These are phyloP conservation scores for Thalassiosira allenii DNA, from an alignment of 352 stramenopile genomes.

Conservation along the genomic window DNA sequence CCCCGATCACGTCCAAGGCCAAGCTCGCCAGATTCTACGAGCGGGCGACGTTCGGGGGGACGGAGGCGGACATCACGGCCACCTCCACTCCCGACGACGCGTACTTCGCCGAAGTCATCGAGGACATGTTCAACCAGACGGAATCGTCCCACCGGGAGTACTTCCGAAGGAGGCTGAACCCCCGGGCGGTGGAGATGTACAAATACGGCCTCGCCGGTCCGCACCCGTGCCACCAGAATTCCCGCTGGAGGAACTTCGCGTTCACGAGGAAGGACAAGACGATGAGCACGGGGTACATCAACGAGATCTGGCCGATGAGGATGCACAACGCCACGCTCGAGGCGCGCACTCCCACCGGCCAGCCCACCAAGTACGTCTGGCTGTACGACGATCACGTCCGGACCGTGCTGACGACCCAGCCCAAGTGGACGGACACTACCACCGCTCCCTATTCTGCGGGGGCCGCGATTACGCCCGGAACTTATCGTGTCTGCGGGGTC, in stretches of 20 bases:
- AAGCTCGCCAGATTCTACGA: constrained; percentile 53
- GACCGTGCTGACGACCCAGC: constrained; percentile 36
- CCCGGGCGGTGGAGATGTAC: constrained; percentile 31
- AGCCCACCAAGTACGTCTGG: constrained; percentile 38
- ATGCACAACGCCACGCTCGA: constrained; percentile 33
- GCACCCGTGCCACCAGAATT: constrained; percentile 32
- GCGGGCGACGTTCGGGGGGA: constrained; percentile 51
- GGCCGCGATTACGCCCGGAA: constrained; percentile 5
- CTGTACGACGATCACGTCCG: constrained; percentile 43
- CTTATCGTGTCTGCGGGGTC: constrained; percentile 35
- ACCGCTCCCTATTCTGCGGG: constrained; percentile 7
- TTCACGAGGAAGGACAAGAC: constrained; percentile 43
- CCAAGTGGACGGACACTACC: constrained; percentile 8
- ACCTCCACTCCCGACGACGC: neutral
- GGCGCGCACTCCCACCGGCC: neutral
- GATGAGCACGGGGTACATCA: constrained; percentile 5
- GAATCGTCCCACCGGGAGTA: constrained; percentile 43
- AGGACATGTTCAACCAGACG: neutral
- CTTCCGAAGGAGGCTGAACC: constrained; percentile 46
- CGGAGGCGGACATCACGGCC: neutral
- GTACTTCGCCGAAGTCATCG: neutral
- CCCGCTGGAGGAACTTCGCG: constrained; percentile 53
- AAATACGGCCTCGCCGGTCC: constrained; percentile 43
- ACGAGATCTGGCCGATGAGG: constrained; percentile 30
- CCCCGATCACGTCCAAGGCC: too few relatives aligned